Evolutionary conservation across 495 filamentous ascomycete species (phyloP).

Genomic region (Penicillium riverlandense): DNA sequence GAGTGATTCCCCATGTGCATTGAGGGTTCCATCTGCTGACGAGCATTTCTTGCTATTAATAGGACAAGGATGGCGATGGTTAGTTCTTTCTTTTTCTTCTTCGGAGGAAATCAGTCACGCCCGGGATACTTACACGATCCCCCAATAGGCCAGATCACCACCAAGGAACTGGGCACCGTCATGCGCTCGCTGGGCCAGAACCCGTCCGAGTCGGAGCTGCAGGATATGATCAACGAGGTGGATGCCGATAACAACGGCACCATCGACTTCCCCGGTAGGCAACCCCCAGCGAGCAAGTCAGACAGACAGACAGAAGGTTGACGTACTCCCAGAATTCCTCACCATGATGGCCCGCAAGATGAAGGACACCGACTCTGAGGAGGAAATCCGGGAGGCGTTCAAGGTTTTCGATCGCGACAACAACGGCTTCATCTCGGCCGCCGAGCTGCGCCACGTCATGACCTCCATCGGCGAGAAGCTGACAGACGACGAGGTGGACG

Average conservation of each 20-base stretch:
- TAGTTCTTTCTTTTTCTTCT: constrained; percentile 37
- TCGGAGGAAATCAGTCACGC: not conserved
- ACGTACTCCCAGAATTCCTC: constrained; percentile 67
- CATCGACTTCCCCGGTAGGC: constrained; percentile 93
- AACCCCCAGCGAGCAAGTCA: not conserved
- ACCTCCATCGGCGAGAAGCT: constrained; percentile 99
- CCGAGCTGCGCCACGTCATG: constrained; percentile 98
- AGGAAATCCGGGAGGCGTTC: constrained; percentile 93
- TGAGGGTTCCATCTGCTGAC: constrained; percentile 9
- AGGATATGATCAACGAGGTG: constrained; percentile 99
- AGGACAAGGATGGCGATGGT: constrained; percentile 99
- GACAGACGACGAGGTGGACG: constrained; percentile 98
- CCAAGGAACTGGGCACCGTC: constrained; percentile 97
- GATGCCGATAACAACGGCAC: constrained; percentile 99
- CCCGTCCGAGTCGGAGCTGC: constrained; percentile 95
- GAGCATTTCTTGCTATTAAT: constrained; percentile 10
- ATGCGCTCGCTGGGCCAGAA: constrained; percentile 99
- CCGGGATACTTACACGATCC: not conserved
- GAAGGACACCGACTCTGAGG: constrained; percentile 99
- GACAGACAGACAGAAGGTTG: constrained; percentile 3
- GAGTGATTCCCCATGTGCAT: constrained; percentile 40
- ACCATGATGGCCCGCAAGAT: constrained; percentile 99
- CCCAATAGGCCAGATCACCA: constrained; percentile 88
- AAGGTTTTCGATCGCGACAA: constrained; percentile 99
- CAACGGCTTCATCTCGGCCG: constrained; percentile 98